Percentiles rank a stretch among this genome's conserved stretches.
Conservation (phyloP, 257 asterid species). For the Lycium barbarum region DNA sequence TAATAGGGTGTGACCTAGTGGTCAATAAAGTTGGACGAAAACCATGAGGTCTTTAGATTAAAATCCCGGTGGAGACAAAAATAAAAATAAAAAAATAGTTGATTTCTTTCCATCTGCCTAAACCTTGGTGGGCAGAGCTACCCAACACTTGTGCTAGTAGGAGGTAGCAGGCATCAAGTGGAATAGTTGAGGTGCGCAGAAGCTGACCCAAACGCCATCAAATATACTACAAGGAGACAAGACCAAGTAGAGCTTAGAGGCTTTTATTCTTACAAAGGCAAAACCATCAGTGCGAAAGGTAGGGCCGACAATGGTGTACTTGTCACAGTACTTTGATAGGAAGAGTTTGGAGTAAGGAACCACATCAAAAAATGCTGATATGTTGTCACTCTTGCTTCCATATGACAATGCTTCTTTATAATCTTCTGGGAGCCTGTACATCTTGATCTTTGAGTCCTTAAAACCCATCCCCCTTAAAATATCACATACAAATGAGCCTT, state of each 20-base stretch:
- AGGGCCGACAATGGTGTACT: slow-evolving; percentile 20
- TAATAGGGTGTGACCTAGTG: background rate
- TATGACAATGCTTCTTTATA: slow-evolving; percentile 12
- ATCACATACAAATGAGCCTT: slow-evolving; percentile 19
- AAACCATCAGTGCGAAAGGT: slow-evolving; percentile 8
- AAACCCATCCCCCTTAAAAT: slow-evolving; percentile 10
- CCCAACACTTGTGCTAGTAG: background rate
- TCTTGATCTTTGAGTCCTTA: slow-evolving; percentile 14
- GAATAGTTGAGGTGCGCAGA: background rate
- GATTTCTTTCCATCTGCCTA: background rate
- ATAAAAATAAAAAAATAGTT: background rate
- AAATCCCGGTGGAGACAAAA: background rate
- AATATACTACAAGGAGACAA: background rate
- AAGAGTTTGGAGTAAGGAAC: slow-evolving; percentile 24
- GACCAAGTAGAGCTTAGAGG: background rate
- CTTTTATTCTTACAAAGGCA: slow-evolving; percentile 20
- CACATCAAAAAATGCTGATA: slow-evolving; percentile 22
- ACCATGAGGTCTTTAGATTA: background rate
- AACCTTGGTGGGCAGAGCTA: background rate
- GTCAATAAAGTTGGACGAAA: background rate
- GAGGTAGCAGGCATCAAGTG: background rate
- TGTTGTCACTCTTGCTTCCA: background rate
- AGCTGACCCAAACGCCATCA: background rate
- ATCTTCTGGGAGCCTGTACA: slow-evolving; percentile 18
- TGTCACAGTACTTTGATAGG: slow-evolving; percentile 9